Evolutionary conservation across 176 grass and related monocot genomes (phyloP).

Genomic region (Calamus simplicifolius): DNA sequence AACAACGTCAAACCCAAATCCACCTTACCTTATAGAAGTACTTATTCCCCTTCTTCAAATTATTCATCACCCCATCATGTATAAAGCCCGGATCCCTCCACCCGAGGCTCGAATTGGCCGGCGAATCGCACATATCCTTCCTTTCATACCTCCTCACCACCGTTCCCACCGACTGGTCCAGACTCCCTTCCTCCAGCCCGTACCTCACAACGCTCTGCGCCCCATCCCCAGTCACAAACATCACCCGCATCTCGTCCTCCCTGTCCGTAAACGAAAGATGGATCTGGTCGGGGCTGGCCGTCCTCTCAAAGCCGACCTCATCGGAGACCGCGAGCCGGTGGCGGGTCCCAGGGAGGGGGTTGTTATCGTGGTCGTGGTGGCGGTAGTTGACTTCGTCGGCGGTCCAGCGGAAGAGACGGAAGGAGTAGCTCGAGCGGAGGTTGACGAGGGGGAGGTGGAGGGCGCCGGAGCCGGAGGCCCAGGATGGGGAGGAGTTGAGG

Average conservation of each 20-base stretch:
- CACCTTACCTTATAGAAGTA: conserved; percentile 86
- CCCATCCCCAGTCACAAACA: conserved; percentile 68
- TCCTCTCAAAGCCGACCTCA: conserved; percentile 33
- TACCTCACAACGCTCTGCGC: conserved; percentile 61
- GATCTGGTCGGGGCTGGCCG: conserved; percentile 43
- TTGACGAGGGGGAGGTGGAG: conserved; percentile 55
- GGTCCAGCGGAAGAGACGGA: conserved; percentile 88
- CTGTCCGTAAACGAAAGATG: conserved; percentile 76
- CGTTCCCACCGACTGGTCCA: conserved; percentile 39
- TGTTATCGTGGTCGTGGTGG: conserved; percentile 69
- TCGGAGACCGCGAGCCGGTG: conserved; percentile 55
- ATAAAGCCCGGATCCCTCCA: conserved; percentile 98
- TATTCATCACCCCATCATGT: conserved; percentile 78
- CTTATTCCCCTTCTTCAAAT: conserved; percentile 48
- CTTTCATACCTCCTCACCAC: conserved; percentile 71
- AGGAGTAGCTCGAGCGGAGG: conserved; percentile 66
- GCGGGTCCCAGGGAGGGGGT: conserved; percentile 54
- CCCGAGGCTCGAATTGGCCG: conserved; percentile 53
- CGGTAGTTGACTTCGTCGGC: conserved; percentile 49
- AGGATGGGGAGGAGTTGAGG: conserved; percentile 63
- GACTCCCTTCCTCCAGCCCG: conserved; percentile 20
- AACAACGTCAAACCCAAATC: neutral
- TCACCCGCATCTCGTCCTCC: conserved; percentile 75
- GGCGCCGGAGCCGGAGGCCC: conserved; percentile 43
- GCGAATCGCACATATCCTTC: conserved; percentile 77